A percentile compares a stretch with the other conserved stretches of the same genome.
Conservation (phyloP, 768 basidiomycete genomes). For the Lactarius hengduanensis region DNA sequence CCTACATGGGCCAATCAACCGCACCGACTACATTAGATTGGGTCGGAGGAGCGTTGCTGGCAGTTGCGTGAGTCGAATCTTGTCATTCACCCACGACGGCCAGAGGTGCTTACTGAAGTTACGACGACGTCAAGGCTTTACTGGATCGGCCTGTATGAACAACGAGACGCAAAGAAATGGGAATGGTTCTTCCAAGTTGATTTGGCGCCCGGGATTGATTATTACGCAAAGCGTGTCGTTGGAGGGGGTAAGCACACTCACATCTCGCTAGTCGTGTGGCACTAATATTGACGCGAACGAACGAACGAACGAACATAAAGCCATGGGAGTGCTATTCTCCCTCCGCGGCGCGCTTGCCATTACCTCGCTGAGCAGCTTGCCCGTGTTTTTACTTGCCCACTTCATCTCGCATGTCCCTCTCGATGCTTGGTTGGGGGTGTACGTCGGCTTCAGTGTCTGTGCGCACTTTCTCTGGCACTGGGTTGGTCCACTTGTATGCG, state of each 20-base stretch:
- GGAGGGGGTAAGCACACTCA: constrained; percentile 18
- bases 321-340: not conserved
- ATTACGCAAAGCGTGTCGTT: constrained; percentile 5
- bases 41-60: constrained; percentile 10
- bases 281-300: not conserved
- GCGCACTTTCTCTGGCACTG: not conserved
- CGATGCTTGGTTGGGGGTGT: constrained; percentile 10
- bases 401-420: not conserved
- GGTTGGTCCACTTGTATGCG: not conserved
- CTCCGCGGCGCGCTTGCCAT: constrained; percentile 4
- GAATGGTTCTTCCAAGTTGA: constrained; percentile 18
- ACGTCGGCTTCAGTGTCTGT: not conserved
- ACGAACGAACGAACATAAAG: not conserved
- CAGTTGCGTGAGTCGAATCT: constrained; percentile 2
- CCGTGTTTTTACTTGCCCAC: constrained; percentile 7
- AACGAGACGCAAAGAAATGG: not conserved
- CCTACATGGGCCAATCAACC: constrained; percentile 11
- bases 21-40: constrained; percentile 15
- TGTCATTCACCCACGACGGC: not conserved
- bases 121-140: constrained; percentile 4
- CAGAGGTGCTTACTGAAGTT: not conserved
- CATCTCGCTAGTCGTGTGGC: too few relatives aligned
- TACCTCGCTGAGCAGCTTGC: constrained; percentile 12
- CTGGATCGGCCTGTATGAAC: constrained; percentile 15
- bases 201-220: constrained; percentile 1